Conservation (phyloP, 2,329 filamentous ascomycete species). For the Conoideocrella luteorostrata region DNA sequence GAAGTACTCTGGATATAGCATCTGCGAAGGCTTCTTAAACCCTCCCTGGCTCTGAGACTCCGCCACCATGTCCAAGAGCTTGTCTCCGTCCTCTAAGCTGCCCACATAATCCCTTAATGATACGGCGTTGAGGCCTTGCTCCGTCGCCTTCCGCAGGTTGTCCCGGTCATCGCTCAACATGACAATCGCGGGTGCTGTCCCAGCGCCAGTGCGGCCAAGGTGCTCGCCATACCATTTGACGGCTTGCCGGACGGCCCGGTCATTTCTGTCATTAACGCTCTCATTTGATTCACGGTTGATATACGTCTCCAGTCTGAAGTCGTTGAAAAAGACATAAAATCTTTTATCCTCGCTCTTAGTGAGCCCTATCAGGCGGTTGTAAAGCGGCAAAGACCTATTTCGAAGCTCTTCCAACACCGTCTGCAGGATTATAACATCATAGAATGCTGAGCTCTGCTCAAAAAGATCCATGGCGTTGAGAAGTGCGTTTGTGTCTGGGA, state of each 20-base stretch:
- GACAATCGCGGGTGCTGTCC: slow-evolving; percentile 67
- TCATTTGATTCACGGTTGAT: slow-evolving; percentile 69
- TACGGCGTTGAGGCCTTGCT: slow-evolving; percentile 63
- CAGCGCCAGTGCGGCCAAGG: slow-evolving; percentile 57
- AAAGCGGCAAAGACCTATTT: slow-evolving; percentile 87
- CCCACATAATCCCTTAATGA: slow-evolving; percentile 74
- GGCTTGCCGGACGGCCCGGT: slow-evolving; percentile 79
- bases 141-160: slow-evolving; percentile 75
- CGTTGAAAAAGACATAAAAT: slow-evolving; percentile 99
- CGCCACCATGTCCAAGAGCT: slow-evolving; percentile 87
- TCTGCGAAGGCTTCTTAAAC: slow-evolving; percentile 53
- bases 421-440: slow-evolving; percentile 94
- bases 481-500: slow-evolving; percentile 94
- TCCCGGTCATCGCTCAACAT: slow-evolving; percentile 93
- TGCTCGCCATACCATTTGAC: slow-evolving; percentile 89
- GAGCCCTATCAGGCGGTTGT: slow-evolving; percentile 84
- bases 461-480: slow-evolving; percentile 96
- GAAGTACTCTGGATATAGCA: slow-evolving; percentile 85
- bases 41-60: slow-evolving; percentile 66
- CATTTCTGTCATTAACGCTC: slow-evolving; percentile 93
- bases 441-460: slow-evolving; percentile 84
- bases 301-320: slow-evolving; percentile 90
- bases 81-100: slow-evolving; percentile 75
- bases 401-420: slow-evolving; percentile 94
- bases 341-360: slow-evolving; percentile 95